Evolutionary conservation across 129 eudicot species (phyloP), one percentile per base, ranked within the genome.

Genomic region (Flaveria bidentis): DNA sequence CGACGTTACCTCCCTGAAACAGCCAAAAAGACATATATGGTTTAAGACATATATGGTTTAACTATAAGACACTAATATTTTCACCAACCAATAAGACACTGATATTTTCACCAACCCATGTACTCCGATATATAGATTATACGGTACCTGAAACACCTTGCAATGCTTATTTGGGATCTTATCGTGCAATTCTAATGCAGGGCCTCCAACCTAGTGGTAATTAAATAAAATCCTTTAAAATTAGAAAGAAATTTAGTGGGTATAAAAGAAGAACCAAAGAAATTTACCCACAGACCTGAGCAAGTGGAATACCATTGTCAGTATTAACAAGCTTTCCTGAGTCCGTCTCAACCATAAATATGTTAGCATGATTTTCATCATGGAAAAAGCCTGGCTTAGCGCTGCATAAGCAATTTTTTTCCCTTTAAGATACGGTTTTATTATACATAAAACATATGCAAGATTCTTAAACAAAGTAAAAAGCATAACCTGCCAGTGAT

Each of bases 321-420:
- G 99, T 94, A 58, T 94, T 94, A 69, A 89, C 42, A 75, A 94
- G 99, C 96, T 88, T 91, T 67, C 97, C 99, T 2, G 97, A 87
- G 57, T 86, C 85, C 4, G 90, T 86, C 61, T 82, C 96, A 76
- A 94, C 99, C 87, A 89, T 92, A 69, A 94, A 94, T 62, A 94
- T 88, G 72, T 77, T 89, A 58, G 97, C 97, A 61, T 90, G 99
- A 74, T 84, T 91, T 81, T 84, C 97, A 71, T 92, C 97, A 69
- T 84, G 99, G 87, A 94, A 94, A 87, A 94, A 94, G 17, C 97
- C 85, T 25, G 99, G 99, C 81, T 94, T 94, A 18, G 97, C 93
- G 73, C 99, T 94, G 87, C 76, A 80, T 56, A 60, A 69, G 68
- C 39, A 39, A 62, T 42, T 3, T 0, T 25, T 23, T 13, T 57